These are phyloP conservation scores for Camellia oleifera DNA, from an alignment of 179 eudicot species.

Conservation along the genomic window DNA sequence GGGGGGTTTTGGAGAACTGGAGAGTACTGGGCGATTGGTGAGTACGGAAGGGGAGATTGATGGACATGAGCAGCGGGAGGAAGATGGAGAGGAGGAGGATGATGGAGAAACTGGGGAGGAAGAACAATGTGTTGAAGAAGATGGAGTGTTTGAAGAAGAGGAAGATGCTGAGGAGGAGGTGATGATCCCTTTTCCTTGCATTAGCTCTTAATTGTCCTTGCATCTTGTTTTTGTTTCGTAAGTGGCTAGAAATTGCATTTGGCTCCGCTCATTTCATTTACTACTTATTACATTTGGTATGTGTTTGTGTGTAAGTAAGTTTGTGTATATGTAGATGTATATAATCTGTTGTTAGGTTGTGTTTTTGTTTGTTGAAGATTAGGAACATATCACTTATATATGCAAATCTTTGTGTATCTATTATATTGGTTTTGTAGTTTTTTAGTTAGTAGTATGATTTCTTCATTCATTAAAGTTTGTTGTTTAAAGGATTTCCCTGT, in stretches of 20 bases:
- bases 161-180: constrained; percentile 59
- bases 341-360: background rate
- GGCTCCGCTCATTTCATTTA: background rate
- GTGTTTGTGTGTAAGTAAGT: background rate
- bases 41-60: constrained; percentile 87
- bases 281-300: background rate
- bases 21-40: constrained; percentile 44
- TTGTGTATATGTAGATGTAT: no score
- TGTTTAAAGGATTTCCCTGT: background rate
- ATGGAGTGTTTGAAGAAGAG: constrained; percentile 34
- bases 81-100: constrained; percentile 79
- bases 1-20: constrained; percentile 51
- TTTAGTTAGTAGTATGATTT: background rate
- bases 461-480: no score
- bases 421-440: background rate
- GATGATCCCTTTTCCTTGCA: constrained; percentile 21
- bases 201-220: background rate
- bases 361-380: background rate
- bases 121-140: constrained; percentile 60
- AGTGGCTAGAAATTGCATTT: background rate
- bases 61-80: constrained; percentile 96
- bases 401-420: no score
- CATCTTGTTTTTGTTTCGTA: background rate
- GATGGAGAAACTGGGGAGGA: constrained; percentile 89
- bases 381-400: background rate